Conservation (phyloP, 768 basidiomycete species). For the Lyophyllum shimeji region DNA sequence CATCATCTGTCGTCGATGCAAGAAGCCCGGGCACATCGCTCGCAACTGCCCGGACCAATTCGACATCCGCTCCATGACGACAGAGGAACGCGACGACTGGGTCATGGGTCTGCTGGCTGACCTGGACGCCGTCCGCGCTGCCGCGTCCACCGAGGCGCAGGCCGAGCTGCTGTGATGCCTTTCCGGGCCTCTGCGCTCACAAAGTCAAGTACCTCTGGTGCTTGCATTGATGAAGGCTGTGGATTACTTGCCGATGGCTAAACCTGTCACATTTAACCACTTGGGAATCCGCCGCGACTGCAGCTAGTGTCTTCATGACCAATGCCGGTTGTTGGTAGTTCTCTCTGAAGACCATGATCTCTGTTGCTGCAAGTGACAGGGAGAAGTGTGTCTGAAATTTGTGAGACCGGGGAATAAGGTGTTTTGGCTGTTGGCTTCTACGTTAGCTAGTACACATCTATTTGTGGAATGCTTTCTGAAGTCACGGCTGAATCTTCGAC, state of each 20-base stretch:
- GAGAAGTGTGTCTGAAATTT: constrained; percentile 36
- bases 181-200: constrained; percentile 4
- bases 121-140: too few relatives aligned
- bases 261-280: constrained; percentile 34
- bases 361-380: constrained; percentile 26
- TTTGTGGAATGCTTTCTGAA: constrained; percentile 9
- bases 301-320: constrained; percentile 19
- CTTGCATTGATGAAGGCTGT: constrained; percentile 32
- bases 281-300: constrained; percentile 35
- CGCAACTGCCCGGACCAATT: too few relatives aligned
- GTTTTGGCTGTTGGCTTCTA: constrained; percentile 27
- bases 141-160: constrained; percentile 30
- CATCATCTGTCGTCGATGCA: too few relatives aligned
- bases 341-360: constrained; percentile 34
- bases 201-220: constrained; percentile 29
- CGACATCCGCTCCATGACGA: too few relatives aligned
- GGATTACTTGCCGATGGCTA: constrained; percentile 42
- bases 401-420: constrained; percentile 48
- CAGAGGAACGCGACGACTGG: too few relatives aligned
- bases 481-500: constrained; percentile 23
- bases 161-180: constrained; percentile 21
- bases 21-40: too few relatives aligned
- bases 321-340: constrained; percentile 35
- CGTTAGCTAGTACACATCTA: constrained; percentile 17
- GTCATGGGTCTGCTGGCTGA: too few relatives aligned